Percentiles rank a stretch among this genome's conserved stretches.
phyloP scores from a whole-genome alignment of 106 monocot species.

The Dactylorhiza incarnata region DNA sequence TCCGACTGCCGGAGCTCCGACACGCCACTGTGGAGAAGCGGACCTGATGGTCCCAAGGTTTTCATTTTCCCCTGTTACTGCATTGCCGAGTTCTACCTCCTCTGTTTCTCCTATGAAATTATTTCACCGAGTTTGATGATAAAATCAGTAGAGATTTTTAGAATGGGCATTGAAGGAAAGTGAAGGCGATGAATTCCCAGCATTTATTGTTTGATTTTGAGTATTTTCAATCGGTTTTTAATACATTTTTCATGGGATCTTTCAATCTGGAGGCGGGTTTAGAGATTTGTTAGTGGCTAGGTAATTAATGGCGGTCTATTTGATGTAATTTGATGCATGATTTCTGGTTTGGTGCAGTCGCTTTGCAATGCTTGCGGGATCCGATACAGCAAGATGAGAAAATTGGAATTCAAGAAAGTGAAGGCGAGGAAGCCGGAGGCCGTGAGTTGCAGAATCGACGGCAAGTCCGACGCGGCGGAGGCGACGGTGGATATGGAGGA shows the following conservation, averaged over 20 bases:
- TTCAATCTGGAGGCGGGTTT: background rate
- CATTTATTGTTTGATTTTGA: background rate
- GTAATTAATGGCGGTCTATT: background rate
- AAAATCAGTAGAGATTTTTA: background rate
- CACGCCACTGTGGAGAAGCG: conserved; percentile 8
- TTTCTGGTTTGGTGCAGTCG: background rate
- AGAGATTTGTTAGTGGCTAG: background rate
- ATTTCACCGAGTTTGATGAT: background rate
- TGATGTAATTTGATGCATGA: background rate
- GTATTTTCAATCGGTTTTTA: background rate
- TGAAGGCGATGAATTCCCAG: background rate
- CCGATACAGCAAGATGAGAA: conserved; percentile 8
- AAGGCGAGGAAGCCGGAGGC: background rate
- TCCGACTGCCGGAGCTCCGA: background rate
- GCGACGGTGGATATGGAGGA: background rate
- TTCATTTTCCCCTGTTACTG: background rate
- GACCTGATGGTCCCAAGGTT: conserved; percentile 5
- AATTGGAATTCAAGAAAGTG: background rate
- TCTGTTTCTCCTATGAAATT: background rate
- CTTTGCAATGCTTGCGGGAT: conserved; percentile 9
- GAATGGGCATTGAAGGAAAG: no score
- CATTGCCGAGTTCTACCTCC: background rate
- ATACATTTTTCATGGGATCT: background rate
- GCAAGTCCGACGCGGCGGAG: background rate
- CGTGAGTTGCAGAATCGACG: background rate